These are phyloP conservation scores for Sanghuangporus sanghuang DNA, from an alignment of 1,284 basidiomycete genomes.

Conservation along the genomic window DNA sequence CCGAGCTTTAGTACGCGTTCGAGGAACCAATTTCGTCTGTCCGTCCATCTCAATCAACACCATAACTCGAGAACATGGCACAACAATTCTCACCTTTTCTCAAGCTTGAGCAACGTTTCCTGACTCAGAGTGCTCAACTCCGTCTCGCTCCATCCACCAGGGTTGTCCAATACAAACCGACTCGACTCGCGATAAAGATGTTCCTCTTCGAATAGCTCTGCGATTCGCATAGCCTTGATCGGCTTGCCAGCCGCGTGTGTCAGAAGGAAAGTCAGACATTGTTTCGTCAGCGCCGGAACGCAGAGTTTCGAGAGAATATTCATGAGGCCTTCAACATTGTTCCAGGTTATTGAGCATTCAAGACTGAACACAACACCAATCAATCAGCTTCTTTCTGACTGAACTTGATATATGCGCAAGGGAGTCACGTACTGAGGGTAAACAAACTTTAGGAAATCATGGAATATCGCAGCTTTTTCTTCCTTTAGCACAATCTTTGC, in stretches of 20 bases:
- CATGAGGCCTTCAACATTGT: slow-evolving; percentile 85
- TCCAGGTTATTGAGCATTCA: slow-evolving; percentile 89
- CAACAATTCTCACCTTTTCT: slow-evolving; percentile 59
- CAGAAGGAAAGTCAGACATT: slow-evolving; percentile 82
- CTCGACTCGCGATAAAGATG: slow-evolving; percentile 87
- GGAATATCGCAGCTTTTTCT: slow-evolving; percentile 79
- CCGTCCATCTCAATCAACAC: neutral
- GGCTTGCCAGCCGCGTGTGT: slow-evolving; percentile 88
- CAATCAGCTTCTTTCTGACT: neutral
- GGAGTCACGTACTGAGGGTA: slow-evolving; percentile 69
- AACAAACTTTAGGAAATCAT: slow-evolving; percentile 82
- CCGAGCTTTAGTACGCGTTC: slow-evolving; percentile 91
- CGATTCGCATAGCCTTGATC: slow-evolving; percentile 86
- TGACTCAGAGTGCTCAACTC: slow-evolving; percentile 77
- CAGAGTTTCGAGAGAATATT: slow-evolving; percentile 84
- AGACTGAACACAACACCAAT: slow-evolving; percentile 40
- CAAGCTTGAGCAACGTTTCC: slow-evolving; percentile 80
- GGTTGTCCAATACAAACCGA: slow-evolving; percentile 87
- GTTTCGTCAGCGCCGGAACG: slow-evolving; percentile 71
- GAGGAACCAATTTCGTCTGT: slow-evolving; percentile 86
- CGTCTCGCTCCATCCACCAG: slow-evolving; percentile 77
- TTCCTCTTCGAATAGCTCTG: slow-evolving; percentile 81
- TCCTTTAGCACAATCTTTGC: slow-evolving; percentile 80
- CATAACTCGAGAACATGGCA: neutral
- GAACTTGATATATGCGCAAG: neutral